Evolutionary conservation across 2,329 filamentous ascomycete species (phyloP), one percentile per base, ranked within the genome.

Genomic region (Teratosphaeria pseudoeucalypti): DNA sequence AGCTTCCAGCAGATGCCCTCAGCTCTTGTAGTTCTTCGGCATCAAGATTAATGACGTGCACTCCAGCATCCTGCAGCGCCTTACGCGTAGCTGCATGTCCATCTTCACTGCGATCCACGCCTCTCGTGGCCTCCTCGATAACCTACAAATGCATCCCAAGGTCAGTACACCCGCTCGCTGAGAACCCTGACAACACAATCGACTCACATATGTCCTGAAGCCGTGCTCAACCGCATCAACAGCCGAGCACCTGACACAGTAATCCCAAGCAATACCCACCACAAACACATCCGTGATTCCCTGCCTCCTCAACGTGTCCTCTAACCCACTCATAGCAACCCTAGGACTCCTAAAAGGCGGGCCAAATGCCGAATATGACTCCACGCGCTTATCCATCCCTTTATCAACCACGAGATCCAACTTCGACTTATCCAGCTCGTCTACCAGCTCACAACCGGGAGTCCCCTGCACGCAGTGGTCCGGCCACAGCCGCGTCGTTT

Each of bases 361-460:
- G 62, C 87, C 86, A 68, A 99, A 97, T 0, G 87, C 91, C 62
- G 88, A 92, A 75, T 96, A 97, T 88, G 96, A 96, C 75, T 99
- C 94, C 1, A 96, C 82, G 53, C 82, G 78, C 53, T 79, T 72
- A 70, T 90, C 81, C 70, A 79, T 82, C 11, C 94, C 94, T 77
- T 99, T 99, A 65, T 88, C 82, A 14, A 96, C 76, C 32, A 90
- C 77, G 39, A 74, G 66, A 65, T 92, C 81, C n/a, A 95, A 65
- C 16, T 78, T 79, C 7, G 70, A 67, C 14, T 70, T 61, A 56
- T 90, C 77, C 1, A 97, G 79, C 70, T 91, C 90, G 0, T 86
- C 81, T 6, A 94, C 79, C 26, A 97, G 78, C 56, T 84, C 81
- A 0, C 89, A 85, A 11, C 94, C 94, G 0, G 78, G 73, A 0